Percentiles rank a stretch among this genome's conserved stretches.
Evolutionary conservation across 768 basidiomycete genomes (phyloP).

Genomic region (Mycena filopes): DNA sequence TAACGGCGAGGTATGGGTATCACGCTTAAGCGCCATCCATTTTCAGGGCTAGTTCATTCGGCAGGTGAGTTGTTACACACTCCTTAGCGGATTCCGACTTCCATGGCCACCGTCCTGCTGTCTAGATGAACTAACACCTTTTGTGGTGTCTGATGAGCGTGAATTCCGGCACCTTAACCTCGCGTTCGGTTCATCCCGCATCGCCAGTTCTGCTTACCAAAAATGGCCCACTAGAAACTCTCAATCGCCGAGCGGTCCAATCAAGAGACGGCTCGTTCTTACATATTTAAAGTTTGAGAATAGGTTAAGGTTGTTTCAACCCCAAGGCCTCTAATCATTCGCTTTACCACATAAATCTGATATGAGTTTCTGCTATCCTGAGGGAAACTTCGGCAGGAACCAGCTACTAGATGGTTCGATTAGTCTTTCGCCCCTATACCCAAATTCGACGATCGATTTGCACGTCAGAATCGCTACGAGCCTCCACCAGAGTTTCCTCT

Average conservation of each 20-base stretch:
- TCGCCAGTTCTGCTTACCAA: slow-evolving; percentile 77
- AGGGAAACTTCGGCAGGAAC: slow-evolving; percentile 93
- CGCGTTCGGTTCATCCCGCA: slow-evolving; percentile 77
- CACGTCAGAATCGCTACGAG: slow-evolving; percentile 96
- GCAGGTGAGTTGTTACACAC: slow-evolving; percentile 92
- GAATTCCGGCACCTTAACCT: slow-evolving; percentile 83
- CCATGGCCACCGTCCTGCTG: slow-evolving; percentile 91
- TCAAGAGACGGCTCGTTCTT: slow-evolving; percentile 86
- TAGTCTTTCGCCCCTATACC: slow-evolving; percentile 97
- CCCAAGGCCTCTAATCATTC: slow-evolving; percentile 94
- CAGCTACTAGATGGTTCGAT: slow-evolving; percentile 95
- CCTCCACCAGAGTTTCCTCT: slow-evolving; percentile 97
- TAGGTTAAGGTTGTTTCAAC: slow-evolving; percentile 90
- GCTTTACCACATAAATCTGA: slow-evolving; percentile 79
- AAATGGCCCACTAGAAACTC: slow-evolving; percentile 87
- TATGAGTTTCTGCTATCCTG: slow-evolving; percentile 65
- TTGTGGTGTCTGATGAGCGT: slow-evolving; percentile 89
- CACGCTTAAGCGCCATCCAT: slow-evolving; percentile 91
- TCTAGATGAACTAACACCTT: slow-evolving; percentile 89
- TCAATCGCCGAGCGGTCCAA: slow-evolving; percentile 85
- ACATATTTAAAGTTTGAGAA: slow-evolving; percentile 87
- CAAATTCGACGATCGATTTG: slow-evolving; percentile 96
- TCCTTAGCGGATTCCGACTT: slow-evolving; percentile 89
- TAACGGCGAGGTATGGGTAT: slow-evolving; percentile 87
- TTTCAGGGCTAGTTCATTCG: slow-evolving; percentile 92